Conservation (phyloP, 805 yeast genomes). For the Candida sphagnicola region DNA sequence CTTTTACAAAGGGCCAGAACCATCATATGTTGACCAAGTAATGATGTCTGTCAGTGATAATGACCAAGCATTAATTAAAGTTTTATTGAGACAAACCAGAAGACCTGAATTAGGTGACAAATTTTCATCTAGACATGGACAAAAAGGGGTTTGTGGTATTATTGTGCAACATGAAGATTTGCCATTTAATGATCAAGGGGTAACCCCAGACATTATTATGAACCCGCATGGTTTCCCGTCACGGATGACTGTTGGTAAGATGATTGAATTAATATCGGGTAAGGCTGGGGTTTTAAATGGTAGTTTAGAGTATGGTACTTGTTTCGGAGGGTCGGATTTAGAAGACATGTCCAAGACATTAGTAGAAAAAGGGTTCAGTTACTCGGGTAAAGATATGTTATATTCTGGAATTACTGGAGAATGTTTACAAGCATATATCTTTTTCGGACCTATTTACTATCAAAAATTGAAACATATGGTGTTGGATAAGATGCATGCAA, state of each 20-base stretch:
- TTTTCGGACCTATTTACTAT: conserved; percentile 97
- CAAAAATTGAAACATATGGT: conserved; percentile 99
- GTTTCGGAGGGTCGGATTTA: conserved; percentile 96
- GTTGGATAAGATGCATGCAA: conserved; percentile 97
- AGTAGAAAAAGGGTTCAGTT: conserved; percentile 86
- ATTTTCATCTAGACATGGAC: conserved; percentile 97
- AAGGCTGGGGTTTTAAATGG: conserved; percentile 97
- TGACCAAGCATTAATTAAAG: conserved; percentile 92
- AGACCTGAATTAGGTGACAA: conserved; percentile 98
- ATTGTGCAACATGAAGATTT: conserved; percentile 95
- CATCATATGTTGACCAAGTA: conserved; percentile 93
- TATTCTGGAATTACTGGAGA: conserved; percentile 98
- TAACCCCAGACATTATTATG: conserved; percentile 94
- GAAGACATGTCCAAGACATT: conserved; percentile 92
- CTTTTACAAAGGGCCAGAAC: conserved; percentile 90
- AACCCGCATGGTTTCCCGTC: conserved; percentile 99
- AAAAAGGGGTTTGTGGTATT: conserved; percentile 98
- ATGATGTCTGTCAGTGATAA: conserved; percentile 95
- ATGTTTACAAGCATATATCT: conserved; percentile 93
- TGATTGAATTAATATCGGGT: conserved; percentile 94
- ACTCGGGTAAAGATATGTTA: conserved; percentile 96
- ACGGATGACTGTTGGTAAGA: conserved; percentile 99
- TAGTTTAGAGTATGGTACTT: conserved; percentile 89
- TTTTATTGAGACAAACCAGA: conserved; percentile 88
- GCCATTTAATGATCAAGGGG: conserved; percentile 92